Conservation (phyloP, 768 basidiomycete species). For the Crucibulum laeve region DNA sequence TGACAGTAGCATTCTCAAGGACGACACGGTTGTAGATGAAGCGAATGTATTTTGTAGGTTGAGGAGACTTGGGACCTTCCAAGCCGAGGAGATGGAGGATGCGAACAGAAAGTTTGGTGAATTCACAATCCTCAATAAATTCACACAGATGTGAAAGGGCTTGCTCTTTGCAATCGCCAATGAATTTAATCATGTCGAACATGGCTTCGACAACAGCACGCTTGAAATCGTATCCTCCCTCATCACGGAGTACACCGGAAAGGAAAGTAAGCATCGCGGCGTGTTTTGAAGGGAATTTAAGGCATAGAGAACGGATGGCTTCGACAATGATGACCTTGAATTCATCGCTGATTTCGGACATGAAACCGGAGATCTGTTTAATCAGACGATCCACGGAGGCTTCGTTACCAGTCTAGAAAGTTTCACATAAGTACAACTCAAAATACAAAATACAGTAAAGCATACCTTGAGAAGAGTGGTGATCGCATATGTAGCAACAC, state of each 20-base stretch:
- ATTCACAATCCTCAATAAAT: conserved; percentile 99
- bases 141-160: conserved; percentile 98
- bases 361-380: conserved; percentile 98
- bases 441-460: conserved; percentile 4
- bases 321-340: conserved; percentile 99
- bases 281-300: conserved; percentile 98
- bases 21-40: conserved; percentile 99
- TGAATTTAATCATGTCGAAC: conserved; percentile 99
- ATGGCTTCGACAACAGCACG: conserved; percentile 98
- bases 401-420: conserved; percentile 92
- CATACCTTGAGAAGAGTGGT: conserved; percentile 94
- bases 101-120: conserved; percentile 96
- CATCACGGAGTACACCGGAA: conserved; percentile 93
- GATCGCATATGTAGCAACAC: conserved; percentile 97
- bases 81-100: conserved; percentile 93
- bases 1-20: conserved; percentile 94
- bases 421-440: neutral
- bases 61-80: conserved; percentile 94
- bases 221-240: conserved; percentile 99
- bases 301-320: conserved; percentile 94
- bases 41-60: conserved; percentile 97
- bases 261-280: conserved; percentile 96
- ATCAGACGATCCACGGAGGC: conserved; percentile 98
- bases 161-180: conserved; percentile 92
- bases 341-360: conserved; percentile 99